Conservation (phyloP, 139 green algal genomes). For the Auxenochlorella pyrenoidosa region DNA sequence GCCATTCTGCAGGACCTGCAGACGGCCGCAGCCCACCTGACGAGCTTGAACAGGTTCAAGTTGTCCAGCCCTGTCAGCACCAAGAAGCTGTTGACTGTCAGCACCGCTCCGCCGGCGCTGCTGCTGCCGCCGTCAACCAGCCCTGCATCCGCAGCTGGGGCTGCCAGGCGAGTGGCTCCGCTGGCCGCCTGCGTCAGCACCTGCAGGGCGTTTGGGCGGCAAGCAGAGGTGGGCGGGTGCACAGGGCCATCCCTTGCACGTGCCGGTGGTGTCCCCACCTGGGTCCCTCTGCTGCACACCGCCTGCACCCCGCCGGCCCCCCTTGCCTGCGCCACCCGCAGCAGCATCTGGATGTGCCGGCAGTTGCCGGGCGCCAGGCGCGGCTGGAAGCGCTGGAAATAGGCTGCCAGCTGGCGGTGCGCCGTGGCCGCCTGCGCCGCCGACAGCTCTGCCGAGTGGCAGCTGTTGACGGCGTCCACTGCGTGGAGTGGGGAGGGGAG, state of each 20-base stretch:
- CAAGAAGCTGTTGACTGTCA: slow-evolving; percentile 88
- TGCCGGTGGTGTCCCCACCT: no score
- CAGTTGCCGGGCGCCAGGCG: slow-evolving; percentile 77
- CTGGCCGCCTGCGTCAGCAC: slow-evolving; percentile 6
- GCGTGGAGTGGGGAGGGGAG: neutral
- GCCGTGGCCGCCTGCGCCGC: slow-evolving; percentile 19
- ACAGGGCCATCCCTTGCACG: no score
- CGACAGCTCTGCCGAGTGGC: slow-evolving; percentile 71
- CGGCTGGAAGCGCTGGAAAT: slow-evolving; percentile 79
- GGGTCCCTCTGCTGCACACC: no score
- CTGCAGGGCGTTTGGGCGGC: neutral
- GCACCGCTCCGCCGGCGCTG: neutral
- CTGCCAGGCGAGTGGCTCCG: neutral
- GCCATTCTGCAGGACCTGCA: no score
- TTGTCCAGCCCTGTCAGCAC: slow-evolving; percentile 83
- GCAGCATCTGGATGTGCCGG: slow-evolving; percentile 71
- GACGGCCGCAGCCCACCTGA: slow-evolving; percentile 39
- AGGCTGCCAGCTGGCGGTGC: slow-evolving; percentile 56
- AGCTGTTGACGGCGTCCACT: slow-evolving; percentile 73
- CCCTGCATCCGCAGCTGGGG: neutral
- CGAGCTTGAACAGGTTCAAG: slow-evolving; percentile 92
- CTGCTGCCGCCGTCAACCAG: neutral
- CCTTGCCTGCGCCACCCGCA: slow-evolving; percentile 9
- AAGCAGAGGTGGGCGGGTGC: no score
- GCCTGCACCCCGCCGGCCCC: neutral